Evolutionary conservation across 2,329 filamentous ascomycete species (phyloP), one percentile per base, ranked within the genome.

Genomic region (Cytospora schulzeri): DNA sequence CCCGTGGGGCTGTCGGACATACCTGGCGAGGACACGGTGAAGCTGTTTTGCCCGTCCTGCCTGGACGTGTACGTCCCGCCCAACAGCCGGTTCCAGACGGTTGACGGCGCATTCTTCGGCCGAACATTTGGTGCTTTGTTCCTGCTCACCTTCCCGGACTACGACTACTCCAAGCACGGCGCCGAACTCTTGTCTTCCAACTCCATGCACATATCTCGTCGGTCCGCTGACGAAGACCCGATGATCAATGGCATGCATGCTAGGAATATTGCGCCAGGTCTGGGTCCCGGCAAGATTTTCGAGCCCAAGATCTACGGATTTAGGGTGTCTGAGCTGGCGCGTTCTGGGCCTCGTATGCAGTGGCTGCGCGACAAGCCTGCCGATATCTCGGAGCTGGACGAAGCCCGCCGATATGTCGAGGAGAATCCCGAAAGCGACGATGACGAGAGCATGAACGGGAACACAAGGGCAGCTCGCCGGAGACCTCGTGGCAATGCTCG

Each of bases 251-350:
- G 95, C 72, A 88, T 97, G 72, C 89, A 91, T 68, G 86, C 91
- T 5, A 85, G 88, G 71, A 99, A 98, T 76, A 90, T 97, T 69
- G 93, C 91, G 1, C 93, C 95, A 0, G 92, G 93, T 1, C 83
- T 99, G 3, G 95, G 95, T 14, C 81, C 81, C 57, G 87, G 88
- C 65, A 92, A 88, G 75, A 92, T 97, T 72, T 98, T 98, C 78
- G 92, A 97, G 74, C 93, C 95, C 65, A 91, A 89, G 70, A 98
- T 99, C 75, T 99, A 98, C 78, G 95, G 95, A 31, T 99, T 99
- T 81, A 87, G 91, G 67, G 95, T 99, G 26, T 94, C 91, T 22
- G 95, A 98, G 77, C 84, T 93, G 64, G 92, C 95, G 51, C 88
- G 91, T 70, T 93, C 91, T 28, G 95, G 95, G 0, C 95, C 95